Conservation (phyloP, 805 yeast genomes). For the Saccharomyces paradoxus region DNA sequence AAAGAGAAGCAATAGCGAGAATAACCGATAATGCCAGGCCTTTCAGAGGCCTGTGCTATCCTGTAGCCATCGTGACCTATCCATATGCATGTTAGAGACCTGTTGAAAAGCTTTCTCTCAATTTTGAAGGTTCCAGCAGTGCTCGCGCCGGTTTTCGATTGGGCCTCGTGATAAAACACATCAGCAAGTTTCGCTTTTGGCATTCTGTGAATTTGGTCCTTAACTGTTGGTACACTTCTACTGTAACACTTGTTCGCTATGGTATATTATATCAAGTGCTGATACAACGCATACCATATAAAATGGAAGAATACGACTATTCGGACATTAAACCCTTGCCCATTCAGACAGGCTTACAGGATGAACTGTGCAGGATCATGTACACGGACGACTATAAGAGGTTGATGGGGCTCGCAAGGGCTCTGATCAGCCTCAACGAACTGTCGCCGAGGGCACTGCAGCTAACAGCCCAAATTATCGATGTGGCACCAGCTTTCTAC, state of each 20-base stretch:
- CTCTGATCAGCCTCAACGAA: constrained; percentile 52
- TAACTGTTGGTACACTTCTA: neutral
- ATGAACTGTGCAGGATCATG: constrained; percentile 52
- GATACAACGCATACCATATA: neutral
- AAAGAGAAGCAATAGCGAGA: neutral
- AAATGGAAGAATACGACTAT: constrained; percentile 26
- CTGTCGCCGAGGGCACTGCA: constrained; percentile 62
- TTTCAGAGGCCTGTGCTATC: neutral
- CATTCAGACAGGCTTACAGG: constrained; percentile 33
- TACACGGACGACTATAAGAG: constrained; percentile 64
- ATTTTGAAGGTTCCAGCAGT: neutral
- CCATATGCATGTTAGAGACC: neutral
- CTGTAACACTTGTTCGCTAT: neutral
- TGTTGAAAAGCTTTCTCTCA: neutral
- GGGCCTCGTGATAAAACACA: neutral
- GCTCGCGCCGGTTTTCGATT: neutral
- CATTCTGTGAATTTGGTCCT: neutral
- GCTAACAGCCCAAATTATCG: constrained; percentile 57
- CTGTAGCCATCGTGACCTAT: neutral
- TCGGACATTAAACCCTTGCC: constrained; percentile 39
- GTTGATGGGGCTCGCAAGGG: constrained; percentile 55
- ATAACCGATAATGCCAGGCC: neutral
- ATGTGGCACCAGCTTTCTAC: constrained; percentile 78
- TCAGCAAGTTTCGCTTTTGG: neutral
- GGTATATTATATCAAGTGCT: neutral